Evolutionary conservation across 1,284 basidiomycete genomes (phyloP), one percentile per base, ranked within the genome.

Genomic region (Porogramme epimiltina): DNA sequence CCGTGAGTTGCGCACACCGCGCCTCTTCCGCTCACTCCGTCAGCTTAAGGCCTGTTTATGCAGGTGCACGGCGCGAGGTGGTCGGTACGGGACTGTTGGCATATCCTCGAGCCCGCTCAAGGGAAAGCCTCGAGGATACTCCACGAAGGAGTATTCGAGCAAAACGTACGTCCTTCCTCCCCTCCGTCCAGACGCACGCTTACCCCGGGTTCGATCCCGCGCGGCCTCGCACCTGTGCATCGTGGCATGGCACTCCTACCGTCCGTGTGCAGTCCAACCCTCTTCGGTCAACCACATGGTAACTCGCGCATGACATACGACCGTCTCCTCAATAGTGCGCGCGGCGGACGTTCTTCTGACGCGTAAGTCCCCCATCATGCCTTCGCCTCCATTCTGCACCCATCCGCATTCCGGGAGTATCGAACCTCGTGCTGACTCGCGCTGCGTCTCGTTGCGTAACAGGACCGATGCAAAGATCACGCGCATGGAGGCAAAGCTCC

Each of bases 111-210:
- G 96, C 0, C 80, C 87, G 3, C 73, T 87, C 62, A 93, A 89
- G 69, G 96, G 96, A 13, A 96, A 93, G 68, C 94, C 96, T 1
- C 78, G 95, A 18, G 96, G 96, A 2, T 99, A 95, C 69, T 95
- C 95, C 0, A 98, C 98, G 62, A 75, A 98, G 28, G 93, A 98
- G 72, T 98, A 87, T 66, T 78, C 78, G 25, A 79, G 80, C 45
- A 79, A 85, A 71, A 87, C 73, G 95, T 97, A 72, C 77, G 93
- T 87, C 45, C 48, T 16, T 53, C 38, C 47, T 23, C 55, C 52
- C 23, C 25, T 53, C 3, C 18, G 41, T 49, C 55, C 56, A 53
- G 28, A 41, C 53, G 43, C 46, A 67, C 65, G 71, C 80, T 84
- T 69, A 81, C 71, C 77, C 79, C 74, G 77, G 78, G 75, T 75